Base-by-base conservation (phyloP, 2,329 filamentous ascomycete species). In the Diplodia corticola region DNA sequence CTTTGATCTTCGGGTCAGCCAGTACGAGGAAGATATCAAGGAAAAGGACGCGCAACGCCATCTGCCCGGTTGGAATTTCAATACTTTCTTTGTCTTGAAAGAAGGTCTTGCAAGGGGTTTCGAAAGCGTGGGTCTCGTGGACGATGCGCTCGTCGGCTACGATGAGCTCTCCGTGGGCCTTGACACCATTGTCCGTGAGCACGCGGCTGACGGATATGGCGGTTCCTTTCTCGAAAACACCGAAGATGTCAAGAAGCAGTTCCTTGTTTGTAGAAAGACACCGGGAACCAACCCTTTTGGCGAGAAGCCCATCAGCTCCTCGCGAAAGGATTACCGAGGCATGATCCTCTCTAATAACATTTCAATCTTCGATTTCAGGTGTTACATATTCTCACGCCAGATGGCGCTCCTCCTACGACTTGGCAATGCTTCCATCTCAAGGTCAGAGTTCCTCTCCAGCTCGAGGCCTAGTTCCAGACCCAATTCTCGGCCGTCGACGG, bases 51-150 rank as follows among this genome's bases (percentile, higher is more conserved):
- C 89, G 0, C 93, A 98, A 76, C 86, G 94, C 54, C 89, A 84
- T 37, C 80, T 99, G 20, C 95, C 95, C 0, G 95, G 95, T 0
- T 99, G 95, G 95, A 99, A 99, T 74, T 99, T 99, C 75, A 98
- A 95, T 78, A 99, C 95, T 0, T 99, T 99, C 76, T 99, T 99
- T 76, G 93, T 99, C 17, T 84, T 99, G 9, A 99, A 99, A 74
- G 95, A 99, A 77, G 95, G 95, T 0, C 81, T 99, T 40, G 94
- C 95, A 1, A 86, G 92, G 70, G 96, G 94, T 0, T 97, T 99
- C 71, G 96, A 99, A 77, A 98, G 92, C 74, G 93, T 98, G 3
- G 96, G 96, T 0, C 82, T 99, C 10, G 92, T 97, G 9, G 95
- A 99, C 74, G 95, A 99, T 83, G 94, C 95, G 3, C 81, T 99